A percentile compares a stretch with the other conserved stretches of the same genome.
Evolutionary conservation across 148 eudicot species (phyloP).

Genomic region (Diospyros kaki): DNA sequence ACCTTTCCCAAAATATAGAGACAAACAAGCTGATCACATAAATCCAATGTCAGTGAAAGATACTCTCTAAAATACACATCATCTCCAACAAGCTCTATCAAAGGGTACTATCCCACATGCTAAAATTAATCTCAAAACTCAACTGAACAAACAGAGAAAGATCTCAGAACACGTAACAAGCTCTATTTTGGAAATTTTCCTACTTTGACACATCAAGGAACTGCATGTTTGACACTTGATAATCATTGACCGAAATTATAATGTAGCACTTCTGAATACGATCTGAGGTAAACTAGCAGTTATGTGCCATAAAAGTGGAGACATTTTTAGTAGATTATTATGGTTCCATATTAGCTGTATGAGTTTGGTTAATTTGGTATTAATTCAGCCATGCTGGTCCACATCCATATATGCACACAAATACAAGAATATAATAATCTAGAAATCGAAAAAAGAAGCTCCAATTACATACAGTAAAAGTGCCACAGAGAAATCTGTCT

Average conservation of each 20-base stretch:
- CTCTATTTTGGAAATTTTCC: not conserved
- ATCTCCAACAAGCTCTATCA: not conserved
- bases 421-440: not conserved
- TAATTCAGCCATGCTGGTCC: not conserved
- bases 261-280: not conserved
- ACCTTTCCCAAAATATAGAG: no score
- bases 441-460: not conserved
- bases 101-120: not conserved
- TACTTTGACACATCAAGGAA: not conserved
- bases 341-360: no score
- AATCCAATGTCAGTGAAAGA: no score
- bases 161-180: not conserved
- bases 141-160: not conserved
- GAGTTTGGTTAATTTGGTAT: not conserved
- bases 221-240: not conserved
- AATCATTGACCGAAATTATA: constrained; percentile 3
- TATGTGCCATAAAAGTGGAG: not conserved
- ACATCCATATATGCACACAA: not conserved
- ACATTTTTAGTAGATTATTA: no score
- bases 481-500: constrained; percentile 74
- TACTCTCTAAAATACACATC: not conserved
- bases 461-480: constrained; percentile 59
- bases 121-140: not conserved
- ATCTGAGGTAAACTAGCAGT: not conserved
- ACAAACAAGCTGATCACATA: no score